Evolutionary conservation across 345 rosid genomes (phyloP).

Genomic region (Eutrema yunnanense): DNA sequence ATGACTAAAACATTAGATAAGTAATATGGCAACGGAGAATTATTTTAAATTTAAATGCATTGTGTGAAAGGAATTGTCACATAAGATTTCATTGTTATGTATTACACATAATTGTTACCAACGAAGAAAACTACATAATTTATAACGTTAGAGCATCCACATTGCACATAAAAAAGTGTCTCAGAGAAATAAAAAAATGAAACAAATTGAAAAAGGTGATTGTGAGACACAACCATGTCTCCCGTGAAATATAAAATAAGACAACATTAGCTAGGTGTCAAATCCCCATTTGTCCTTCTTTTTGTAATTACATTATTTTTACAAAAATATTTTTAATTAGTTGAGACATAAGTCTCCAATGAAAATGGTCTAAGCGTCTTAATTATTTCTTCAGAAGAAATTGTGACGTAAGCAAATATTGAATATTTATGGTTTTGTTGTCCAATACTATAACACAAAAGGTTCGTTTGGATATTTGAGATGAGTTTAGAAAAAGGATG

Average conservation of each 20-base stretch:
- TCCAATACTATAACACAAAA: neutral
- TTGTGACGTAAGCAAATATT: conserved; percentile 11
- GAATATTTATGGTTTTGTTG: conserved; percentile 5
- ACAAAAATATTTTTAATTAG: no score
- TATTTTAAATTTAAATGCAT: neutral
- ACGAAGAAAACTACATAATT: neutral
- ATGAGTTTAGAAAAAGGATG: conserved; percentile 21
- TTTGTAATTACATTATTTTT: no score
- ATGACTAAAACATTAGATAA: neutral
- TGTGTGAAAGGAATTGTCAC: neutral
- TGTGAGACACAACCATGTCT: no score
- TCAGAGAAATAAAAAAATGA: no score
- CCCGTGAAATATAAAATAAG: no score
- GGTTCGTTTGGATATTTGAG: neutral
- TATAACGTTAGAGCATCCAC: neutral
- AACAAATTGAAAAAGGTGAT: no score
- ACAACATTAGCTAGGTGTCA: no score
- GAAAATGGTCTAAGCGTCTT: neutral
- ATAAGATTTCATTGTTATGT: neutral
- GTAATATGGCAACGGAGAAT: neutral
- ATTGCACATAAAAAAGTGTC: no score
- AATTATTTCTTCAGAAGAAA: neutral
- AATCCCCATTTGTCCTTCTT: no score
- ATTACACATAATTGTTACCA: neutral
- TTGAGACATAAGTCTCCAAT: no score